These are phyloP conservation scores for Sporobolomyces phaffii DNA, from an alignment of 768 basidiomycete genomes.

Conservation along the genomic window DNA sequence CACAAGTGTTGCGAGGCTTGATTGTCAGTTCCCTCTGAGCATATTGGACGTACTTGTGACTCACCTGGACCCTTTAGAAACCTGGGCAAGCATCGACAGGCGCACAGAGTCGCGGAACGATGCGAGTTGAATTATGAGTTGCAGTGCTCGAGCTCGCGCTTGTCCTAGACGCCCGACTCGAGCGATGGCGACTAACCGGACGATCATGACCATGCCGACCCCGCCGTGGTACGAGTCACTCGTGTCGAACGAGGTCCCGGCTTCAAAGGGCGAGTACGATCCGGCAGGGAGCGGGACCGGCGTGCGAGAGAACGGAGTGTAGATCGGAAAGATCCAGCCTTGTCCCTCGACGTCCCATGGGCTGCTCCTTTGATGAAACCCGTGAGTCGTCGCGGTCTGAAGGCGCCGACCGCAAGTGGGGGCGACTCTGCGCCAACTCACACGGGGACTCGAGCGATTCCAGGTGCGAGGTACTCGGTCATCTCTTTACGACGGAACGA, in stretches of 20 bases:
- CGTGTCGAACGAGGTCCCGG: not conserved
- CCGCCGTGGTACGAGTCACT: slow-evolving; percentile 10
- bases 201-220: slow-evolving; percentile 10
- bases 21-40: too few species aligned
- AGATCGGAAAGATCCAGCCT: slow-evolving; percentile 20
- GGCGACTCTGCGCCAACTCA: too few species aligned
- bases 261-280: slow-evolving; percentile 5
- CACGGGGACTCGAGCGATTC: not conserved
- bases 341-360: slow-evolving; percentile 22
- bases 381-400: too few species aligned
- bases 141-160: too few species aligned
- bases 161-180: too few species aligned
- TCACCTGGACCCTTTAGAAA: slow-evolving; percentile 1
- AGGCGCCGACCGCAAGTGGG: not conserved
- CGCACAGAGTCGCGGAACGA: too few species aligned
- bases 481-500: not conserved
- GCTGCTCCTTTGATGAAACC: not conserved
- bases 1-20: not conserved
- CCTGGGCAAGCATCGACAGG: too few species aligned
- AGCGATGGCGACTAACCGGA: slow-evolving; percentile 15
- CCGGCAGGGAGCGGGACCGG: slow-evolving; percentile 10
- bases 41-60: not conserved
- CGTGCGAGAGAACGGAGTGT: slow-evolving; percentile 9
- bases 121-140: too few species aligned
- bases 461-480: not conserved